These are phyloP conservation scores for Holtermannia corniformis DNA, from an alignment of 768 basidiomycete species.

Conservation along the genomic window DNA sequence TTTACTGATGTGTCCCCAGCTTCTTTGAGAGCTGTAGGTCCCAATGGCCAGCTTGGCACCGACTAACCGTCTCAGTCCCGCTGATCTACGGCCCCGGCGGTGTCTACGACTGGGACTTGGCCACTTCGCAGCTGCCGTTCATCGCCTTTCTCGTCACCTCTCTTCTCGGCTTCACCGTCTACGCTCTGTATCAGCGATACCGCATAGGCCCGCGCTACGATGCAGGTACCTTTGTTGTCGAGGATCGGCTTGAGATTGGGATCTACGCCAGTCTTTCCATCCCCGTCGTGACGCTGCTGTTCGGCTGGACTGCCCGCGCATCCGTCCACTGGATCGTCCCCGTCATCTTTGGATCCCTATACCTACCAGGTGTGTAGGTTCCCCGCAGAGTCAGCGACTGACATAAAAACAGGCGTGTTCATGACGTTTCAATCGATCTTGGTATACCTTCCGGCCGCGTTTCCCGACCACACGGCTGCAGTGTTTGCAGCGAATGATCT, in stretches of 20 bases:
- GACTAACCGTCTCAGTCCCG: constrained; percentile 6
- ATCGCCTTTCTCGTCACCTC: constrained; percentile 6
- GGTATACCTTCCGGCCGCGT: background rate
- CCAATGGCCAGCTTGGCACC: background rate
- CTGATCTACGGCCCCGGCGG: constrained; percentile 15
- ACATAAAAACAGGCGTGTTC: no score
- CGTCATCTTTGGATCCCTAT: background rate
- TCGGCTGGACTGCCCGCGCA: background rate
- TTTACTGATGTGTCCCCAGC: constrained; percentile 17
- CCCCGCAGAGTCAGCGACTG: no score
- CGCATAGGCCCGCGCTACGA: constrained; percentile 2
- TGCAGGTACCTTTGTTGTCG: constrained; percentile 1
- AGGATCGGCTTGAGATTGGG: constrained; percentile 4
- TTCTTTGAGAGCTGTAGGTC: constrained; percentile 19
- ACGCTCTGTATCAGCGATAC: constrained; percentile 5
- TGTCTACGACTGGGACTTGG: constrained; percentile 15
- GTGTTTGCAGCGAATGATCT: background rate
- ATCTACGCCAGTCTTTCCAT: constrained; percentile 2
- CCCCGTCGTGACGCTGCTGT: constrained; percentile 9
- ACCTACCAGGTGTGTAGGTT: background rate
- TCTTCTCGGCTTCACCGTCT: constrained; percentile 5
- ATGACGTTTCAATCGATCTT: background rate
- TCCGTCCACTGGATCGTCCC: background rate
- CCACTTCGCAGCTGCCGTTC: constrained; percentile 4
- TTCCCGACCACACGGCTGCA: background rate